phyloP scores from a whole-genome alignment of 176 grass and related monocot species.

The Thalia dealbata region DNA sequence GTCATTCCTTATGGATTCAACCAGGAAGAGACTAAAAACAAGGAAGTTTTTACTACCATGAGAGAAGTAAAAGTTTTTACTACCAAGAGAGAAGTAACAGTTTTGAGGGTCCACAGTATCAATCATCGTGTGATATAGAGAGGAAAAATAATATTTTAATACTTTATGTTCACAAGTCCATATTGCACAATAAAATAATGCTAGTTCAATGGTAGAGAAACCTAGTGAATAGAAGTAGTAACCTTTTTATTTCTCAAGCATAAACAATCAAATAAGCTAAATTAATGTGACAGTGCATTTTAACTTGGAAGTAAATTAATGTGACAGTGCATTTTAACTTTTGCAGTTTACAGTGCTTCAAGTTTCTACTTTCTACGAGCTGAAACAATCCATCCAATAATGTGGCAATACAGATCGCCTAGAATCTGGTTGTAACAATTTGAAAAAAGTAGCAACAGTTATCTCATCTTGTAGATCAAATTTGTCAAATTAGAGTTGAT shows the following conservation, averaged over 20 bases:
- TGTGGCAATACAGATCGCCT: neutral
- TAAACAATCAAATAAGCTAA: neutral
- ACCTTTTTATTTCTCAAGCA: neutral
- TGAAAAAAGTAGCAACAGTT: neutral
- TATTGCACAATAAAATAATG: too few relatives aligned
- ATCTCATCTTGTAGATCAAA: neutral
- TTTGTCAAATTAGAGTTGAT: neutral
- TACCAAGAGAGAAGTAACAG: neutral
- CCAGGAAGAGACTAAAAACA: neutral
- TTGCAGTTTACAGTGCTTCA: neutral
- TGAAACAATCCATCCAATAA: neutral
- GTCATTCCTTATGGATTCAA: neutral
- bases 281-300: neutral
- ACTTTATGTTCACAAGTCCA: too few relatives aligned
- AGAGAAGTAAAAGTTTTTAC: neutral
- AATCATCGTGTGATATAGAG: too few relatives aligned
- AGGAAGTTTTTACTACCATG: neutral
- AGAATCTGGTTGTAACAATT: neutral
- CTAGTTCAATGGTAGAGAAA: neutral
- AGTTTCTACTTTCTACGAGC: neutral
- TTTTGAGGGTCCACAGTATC: too few relatives aligned
- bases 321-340: neutral
- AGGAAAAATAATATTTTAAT: too few relatives aligned
- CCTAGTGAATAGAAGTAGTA: neutral
- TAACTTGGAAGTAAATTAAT: neutral